Evolutionary conservation across 345 rosid genomes (phyloP), one percentile per base, ranked within the genome.

Genomic region (Conringia planisiliqua): DNA sequence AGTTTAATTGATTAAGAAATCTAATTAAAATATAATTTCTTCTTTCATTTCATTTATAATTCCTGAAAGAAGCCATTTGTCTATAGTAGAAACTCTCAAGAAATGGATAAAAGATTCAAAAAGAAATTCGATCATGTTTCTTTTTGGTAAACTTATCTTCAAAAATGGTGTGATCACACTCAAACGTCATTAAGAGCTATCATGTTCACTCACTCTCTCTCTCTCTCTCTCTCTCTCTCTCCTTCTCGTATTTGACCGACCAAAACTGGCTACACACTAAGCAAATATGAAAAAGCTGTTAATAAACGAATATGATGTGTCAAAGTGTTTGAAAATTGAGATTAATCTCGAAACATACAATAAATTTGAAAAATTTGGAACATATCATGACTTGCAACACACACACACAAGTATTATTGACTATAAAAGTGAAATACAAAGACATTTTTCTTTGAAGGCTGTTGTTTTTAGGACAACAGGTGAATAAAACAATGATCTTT

Each of bases 121-220:
- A 14, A 44, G 38, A 35, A 7, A n/a, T 24, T 60, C 1, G 61
- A 62, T 27, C 17, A 38, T 58, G 57, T 35, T 46, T 72, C 46
- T 62, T 62, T 62, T 72, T 40, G 7, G 33, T 39, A 52, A 18
- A 51, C 70, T 62, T 52, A 72, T 72, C 70, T 52, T 39, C 44
- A 62, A 51, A 1, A 62, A 30, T 52, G 43, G 54, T 52, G 63
- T 72, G 63, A 63, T 62, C 70, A 40, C 55, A 72, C 62, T 72
- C 62, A 51, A 50, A 38, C 62, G 70, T 43, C 76, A 72, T 14
- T 72, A 50, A 24, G 20, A 35, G 51, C 60, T 4, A 50, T 61
- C 59, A 71, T 72, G 43, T 43, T 38, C 46, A 6, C 10, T 10
- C 16, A 24, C 68, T 39, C n/a, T n/a, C n/a, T n/a, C n/a, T n/a